Evolutionary conservation across 805 yeast genomes (phyloP).

Genomic region (Hanseniaspora osmophila): DNA sequence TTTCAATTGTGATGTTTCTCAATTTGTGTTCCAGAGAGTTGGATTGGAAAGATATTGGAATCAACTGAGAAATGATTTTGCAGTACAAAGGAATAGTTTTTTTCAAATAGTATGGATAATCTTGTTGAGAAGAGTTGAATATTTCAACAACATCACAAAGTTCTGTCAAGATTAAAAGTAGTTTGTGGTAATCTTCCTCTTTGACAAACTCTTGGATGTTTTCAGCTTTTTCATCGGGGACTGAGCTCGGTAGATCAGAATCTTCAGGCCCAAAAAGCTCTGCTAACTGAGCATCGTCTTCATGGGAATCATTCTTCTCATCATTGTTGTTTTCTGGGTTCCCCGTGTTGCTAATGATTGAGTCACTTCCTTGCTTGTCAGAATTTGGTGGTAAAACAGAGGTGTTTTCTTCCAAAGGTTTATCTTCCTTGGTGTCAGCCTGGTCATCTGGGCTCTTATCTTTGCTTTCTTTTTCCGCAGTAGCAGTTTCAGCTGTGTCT

Average conservation of each 20-base stretch:
- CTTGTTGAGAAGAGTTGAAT: not conserved
- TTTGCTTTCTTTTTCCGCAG: not conserved
- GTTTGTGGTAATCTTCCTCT: not conserved
- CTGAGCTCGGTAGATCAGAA: too few species aligned
- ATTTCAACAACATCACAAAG: slow-evolving; percentile 5
- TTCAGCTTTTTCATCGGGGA: not conserved
- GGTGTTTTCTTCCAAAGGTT: not conserved
- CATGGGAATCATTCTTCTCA: slow-evolving; percentile 1
- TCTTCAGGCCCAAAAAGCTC: too few species aligned
- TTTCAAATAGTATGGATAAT: not conserved
- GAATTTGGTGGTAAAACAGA: not conserved
- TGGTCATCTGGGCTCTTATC: too few species aligned
- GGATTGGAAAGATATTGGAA: not conserved
- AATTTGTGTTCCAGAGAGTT: not conserved
- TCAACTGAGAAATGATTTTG: not conserved
- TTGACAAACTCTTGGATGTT: not conserved
- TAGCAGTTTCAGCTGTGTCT: not conserved
- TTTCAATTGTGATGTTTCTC: slow-evolving; percentile 4
- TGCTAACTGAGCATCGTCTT: not conserved
- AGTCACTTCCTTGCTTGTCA: not conserved
- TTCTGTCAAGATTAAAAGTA: slow-evolving; percentile 2
- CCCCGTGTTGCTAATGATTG: not conserved
- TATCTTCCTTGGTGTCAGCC: not conserved
- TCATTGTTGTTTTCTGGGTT: slow-evolving; percentile 1
- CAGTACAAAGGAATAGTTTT: not conserved